Evolutionary conservation across 2,329 filamentous ascomycete species (phyloP), one percentile per base, ranked within the genome.

Genomic region (Achaetomium macrosporum): DNA sequence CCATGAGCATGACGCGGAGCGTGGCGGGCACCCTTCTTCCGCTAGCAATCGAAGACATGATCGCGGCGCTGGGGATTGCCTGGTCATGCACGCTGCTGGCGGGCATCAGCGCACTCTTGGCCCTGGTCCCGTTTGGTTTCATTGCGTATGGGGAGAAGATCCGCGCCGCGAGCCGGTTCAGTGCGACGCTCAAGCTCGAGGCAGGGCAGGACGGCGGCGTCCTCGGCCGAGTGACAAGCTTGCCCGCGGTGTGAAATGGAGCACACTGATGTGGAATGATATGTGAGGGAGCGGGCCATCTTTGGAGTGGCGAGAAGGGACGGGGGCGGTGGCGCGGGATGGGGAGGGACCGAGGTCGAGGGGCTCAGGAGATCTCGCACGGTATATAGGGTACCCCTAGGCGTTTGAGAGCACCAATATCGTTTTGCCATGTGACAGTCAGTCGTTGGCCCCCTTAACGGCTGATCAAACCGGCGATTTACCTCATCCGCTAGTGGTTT

Each of bases 41-140:
- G 0, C 16, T 66, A 13, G 61, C 60, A 1, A 55, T 63, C 3
- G 57, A 61, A 41, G 57, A 58, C 29, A 64, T 66, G 64, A 43
- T 67, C 6, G 51, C 53, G 0, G 55, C 52, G 6, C 45, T 69
- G 29, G 65, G 64, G 0, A 61, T 68, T 7, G 58, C 59, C 0
- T 65, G 64, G 64, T 75, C 76, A 2, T 77, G 76, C 37, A 75
- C 70, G 45, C 47, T 79, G 41, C 59, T 80, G 17, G 77, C 75
- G 0, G 74, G 76, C 29, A 64, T 78, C 50, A 73, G 71, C 47
- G 55, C 76, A 4, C 67, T 61, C 2, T 65, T 80, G 63, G 73
- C 71, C 33, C 59, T 73, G 2, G 73, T 79, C 42, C 77, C 77
- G 2, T 78, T 79, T 61, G 67, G 71, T 4, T 80, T 79, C 55